Base-by-base conservation (phyloP, 345 rosid species). In the Brassica incana region DNA sequence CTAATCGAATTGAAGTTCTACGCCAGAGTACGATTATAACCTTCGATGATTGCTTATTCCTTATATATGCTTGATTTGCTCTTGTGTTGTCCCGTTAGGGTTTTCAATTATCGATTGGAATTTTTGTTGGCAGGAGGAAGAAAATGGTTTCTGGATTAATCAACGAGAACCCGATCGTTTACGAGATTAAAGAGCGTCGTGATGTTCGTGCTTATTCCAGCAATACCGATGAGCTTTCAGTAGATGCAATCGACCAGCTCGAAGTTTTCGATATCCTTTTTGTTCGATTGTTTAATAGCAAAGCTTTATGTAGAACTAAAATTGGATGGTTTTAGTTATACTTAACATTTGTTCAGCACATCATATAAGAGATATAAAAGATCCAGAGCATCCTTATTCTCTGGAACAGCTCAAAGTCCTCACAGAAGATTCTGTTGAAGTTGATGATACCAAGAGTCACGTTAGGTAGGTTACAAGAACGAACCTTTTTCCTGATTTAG, bases 321-420 rank as follows among this genome's bases (percentile, higher is more conserved):
- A 48, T 12, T 4, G 56, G 6, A 48, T 48, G 2, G 14, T 43
- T 48, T 48, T 2, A 3, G 16, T 50, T 4, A 50, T 4, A 52
- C 18, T 52, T 52, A n/a, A 52, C 58, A 54, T 69, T 88, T 68
- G 18, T 52, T 52, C 8, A 61, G 90, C 84, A 66, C 69, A 66
- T 66, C 97, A 92, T 88, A 86, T 96, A 69, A 88, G 98, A 86
- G 97, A 92, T 82, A 93, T 96, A 59, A 96, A 92, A 82, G 98
- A 93, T 82, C 98, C 98, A 50, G 98, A 96, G 83, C 97, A 93
- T 82, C 99, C 99, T 52, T 88, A 90, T 75, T 88, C 99, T 60
- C 83, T 96, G 78, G 99, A 96, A 83, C 95, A 96, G 80, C 98
- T 96, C 25, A 96, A 89, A 80, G 99, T 96, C 8, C 74, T 96